phyloP scores from a whole-genome alignment of 169 alveolate genomes.

The Besnoitia besnoiti region DNA sequence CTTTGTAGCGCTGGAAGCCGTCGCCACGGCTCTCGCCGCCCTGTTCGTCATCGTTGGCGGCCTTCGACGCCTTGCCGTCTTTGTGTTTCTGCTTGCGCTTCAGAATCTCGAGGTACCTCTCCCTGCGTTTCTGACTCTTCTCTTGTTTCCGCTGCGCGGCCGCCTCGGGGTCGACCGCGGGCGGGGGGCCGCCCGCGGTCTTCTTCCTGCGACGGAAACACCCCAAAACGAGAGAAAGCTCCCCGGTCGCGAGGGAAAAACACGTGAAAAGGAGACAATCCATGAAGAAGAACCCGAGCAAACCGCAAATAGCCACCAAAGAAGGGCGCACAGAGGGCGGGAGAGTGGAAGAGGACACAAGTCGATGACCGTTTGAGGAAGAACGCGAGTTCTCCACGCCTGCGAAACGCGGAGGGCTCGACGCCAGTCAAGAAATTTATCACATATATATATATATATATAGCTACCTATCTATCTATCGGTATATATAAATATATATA shows the following conservation, averaged over 20 bases:
- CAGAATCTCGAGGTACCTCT: slow-evolving; percentile 28
- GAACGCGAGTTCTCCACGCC: too few species aligned
- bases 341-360: background rate
- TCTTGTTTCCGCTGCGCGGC: background rate
- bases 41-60: background rate
- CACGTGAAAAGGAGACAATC: background rate
- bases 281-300: background rate
- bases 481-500: too few species aligned
- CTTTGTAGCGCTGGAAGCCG: slow-evolving; percentile 41
- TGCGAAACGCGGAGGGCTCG: too few species aligned
- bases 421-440: too few species aligned
- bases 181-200: background rate
- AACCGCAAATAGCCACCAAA: background rate
- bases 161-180: background rate
- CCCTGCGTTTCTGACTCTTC: slow-evolving; percentile 9
- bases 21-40: background rate
- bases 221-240: background rate
- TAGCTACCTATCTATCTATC: background rate
- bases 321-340: background rate
- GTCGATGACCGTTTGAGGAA: too few species aligned
- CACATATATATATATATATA: too few species aligned
- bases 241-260: background rate
- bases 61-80: background rate
- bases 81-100: background rate
- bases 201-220: background rate